Evolutionary conservation across 305 asterid species (phyloP), one percentile per base, ranked within the genome.

Genomic region (Striga hermonthica): DNA sequence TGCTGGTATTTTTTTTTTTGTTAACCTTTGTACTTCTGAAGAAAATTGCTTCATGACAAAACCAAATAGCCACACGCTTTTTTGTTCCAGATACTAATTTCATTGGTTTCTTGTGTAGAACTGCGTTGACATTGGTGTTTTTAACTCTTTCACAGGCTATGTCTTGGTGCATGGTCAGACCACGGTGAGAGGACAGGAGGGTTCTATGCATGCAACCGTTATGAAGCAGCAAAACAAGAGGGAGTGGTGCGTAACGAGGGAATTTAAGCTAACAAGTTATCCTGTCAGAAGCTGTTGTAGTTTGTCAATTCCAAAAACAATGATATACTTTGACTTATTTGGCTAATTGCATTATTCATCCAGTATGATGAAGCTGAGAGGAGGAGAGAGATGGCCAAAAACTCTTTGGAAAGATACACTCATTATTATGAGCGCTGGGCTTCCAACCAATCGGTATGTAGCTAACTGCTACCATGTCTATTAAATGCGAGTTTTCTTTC

Each of bases 371-470:
- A 91, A 49, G 69, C 89, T 22, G 97, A 91, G 76, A 81, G 82
- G 81, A 82, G 91, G 76, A 89, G 96, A 81, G 95, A 89, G 86
- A 89, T 87, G 95, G 97, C 97, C 22, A 89, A 91, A 77, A 86
- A 87, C 76, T 89, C 95, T 53, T 75, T 89, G 83, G 98, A 89
- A 77, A 87, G 92, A 86, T 91, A 91, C 81, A 83, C 97, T 36
- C 98, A 91, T 80, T 91, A 91, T 72, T 91, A 89, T 65, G 98
- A 89, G 74, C 92, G 98, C 45, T 91, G 98, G 98, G 98, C 98
- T 52, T 85, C 98, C 62, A 91, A 91, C 75, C 98, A 91, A 80
- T 77, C 86, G 86, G 98, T 91, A 82, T 73, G 87, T 44, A 56
- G 31, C 63, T 50, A 66, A 11, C 65, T 6, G 47, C 59, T 12